phyloP scores from a whole-genome alignment of 2,329 filamentous ascomycete species.

The Fusarium continuum region DNA sequence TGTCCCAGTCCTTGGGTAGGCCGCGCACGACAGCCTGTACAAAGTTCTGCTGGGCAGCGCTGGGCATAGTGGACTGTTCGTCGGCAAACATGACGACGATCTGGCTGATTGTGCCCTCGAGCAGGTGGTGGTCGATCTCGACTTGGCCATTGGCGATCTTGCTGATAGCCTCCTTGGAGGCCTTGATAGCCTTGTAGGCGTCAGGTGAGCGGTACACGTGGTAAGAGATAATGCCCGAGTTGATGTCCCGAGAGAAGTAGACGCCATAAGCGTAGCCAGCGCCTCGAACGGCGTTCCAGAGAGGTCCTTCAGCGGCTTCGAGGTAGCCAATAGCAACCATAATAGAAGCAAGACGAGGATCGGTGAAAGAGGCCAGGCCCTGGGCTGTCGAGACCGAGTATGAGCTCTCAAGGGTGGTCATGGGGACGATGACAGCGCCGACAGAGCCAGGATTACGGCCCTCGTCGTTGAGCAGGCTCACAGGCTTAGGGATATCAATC shows the following conservation, averaged over 20 bases:
- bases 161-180: conserved; percentile 77
- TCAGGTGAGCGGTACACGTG: conserved; percentile 91
- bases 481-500: conserved; percentile 74
- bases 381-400: conserved; percentile 80
- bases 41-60: conserved; percentile 85
- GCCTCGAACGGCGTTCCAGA: conserved; percentile 93
- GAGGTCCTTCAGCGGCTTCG: conserved; percentile 90
- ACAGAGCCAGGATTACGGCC: conserved; percentile 79
- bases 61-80: conserved; percentile 85
- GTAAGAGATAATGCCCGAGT: conserved; percentile 83
- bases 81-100: conserved; percentile 89
- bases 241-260: conserved; percentile 78
- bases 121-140: conserved; percentile 79
- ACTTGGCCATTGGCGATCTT: conserved; percentile 77
- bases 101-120: conserved; percentile 89
- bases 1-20: conserved; percentile 79
- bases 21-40: conserved; percentile 80
- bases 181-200: conserved; percentile 83
- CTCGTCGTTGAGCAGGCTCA: conserved; percentile 76
- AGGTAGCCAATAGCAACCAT: conserved; percentile 92
- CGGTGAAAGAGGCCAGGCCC: conserved; percentile 78
- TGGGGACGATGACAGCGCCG: conserved; percentile 82
- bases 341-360: conserved; percentile 82
- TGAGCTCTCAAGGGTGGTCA: conserved; percentile 92
- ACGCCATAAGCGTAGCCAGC: conserved; percentile 93